Conservation (phyloP, 306 rosid species). For the Rosa rugosa region DNA sequence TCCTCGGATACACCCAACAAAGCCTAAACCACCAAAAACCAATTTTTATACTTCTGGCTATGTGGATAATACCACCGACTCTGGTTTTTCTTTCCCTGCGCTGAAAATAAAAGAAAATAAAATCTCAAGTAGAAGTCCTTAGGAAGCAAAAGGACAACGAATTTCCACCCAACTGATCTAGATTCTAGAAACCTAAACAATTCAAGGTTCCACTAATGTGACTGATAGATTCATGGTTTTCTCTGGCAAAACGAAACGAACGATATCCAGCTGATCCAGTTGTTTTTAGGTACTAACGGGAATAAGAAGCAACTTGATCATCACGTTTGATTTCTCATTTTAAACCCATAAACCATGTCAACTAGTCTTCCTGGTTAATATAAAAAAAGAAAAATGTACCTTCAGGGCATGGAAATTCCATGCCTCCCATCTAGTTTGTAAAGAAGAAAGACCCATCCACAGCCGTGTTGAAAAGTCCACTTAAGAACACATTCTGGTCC, state of each 20-base stretch:
- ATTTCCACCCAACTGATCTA: not conserved
- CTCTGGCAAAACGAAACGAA: not conserved
- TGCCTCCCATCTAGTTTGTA: not conserved
- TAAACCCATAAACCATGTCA: not conserved
- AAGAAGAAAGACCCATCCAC: not conserved
- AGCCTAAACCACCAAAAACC: not conserved
- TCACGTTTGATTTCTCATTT: not conserved
- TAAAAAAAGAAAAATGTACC: not conserved
- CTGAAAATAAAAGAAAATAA: not conserved
- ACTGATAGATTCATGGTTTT: not conserved
- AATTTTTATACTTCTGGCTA: not conserved
- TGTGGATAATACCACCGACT: not conserved
- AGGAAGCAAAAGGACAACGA: not conserved
- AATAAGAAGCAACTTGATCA: not conserved
- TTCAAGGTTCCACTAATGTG: conserved; percentile 7
- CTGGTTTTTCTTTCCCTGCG: not conserved
- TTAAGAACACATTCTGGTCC: not conserved
- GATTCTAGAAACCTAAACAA: not conserved
- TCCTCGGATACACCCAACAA: not conserved
- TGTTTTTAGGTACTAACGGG: not conserved
- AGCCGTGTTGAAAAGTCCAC: conserved; percentile 22
- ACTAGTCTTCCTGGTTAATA: not conserved
- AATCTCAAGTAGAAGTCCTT: not conserved
- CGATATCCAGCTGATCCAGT: not conserved
- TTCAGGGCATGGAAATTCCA: not conserved